Base-by-base conservation (phyloP, 805 yeast species). In the Kuraishia borneana region DNA sequence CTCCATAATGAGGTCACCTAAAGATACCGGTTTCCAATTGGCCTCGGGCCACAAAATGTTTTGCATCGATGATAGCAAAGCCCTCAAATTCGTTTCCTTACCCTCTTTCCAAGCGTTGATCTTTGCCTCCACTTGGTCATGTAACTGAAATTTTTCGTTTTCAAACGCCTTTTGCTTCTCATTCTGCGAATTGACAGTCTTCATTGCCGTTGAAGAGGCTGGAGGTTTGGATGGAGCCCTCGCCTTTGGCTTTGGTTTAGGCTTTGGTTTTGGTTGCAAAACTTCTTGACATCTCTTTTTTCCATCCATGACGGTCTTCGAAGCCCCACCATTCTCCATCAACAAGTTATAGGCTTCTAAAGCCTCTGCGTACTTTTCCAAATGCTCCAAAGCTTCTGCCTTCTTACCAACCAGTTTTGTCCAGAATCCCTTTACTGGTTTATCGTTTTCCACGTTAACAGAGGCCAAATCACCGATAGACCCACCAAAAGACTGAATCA, bases 341-440 rank as follows among this genome's bases (percentile, higher is more conserved):
- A 88, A 62, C 22, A 61, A 53, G 38, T 67, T 69, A 63, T 85
- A 89, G 5, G 70, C 50, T 0, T 54, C 61, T 18, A 83, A 60
- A 0, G 96, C 79, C 5, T 68, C 76, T 36, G 64, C 50, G 54
- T 68, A 83, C 43, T 68, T 70, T 46, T 92, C 99, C 35, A 76
- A 47, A 53, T 75, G 74, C 55, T 92, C 99, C 27, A 76, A 63
- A 2, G 89, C 78, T 48, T 92, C 96, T 0, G 96, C 96, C 41
- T 73, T 72, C 39, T 80, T 73, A 2, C 70, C 57, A 32, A 74
- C 53, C 13, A 89, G 62, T 53, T 85, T 88, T 18, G 70, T 54
- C 80, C 87, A 84, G 54, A 92, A 75, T 13, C 73, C 76, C 48
- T 70, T 74, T 39, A 81, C 65, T 1, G 65, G 47, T 45, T 78